Conservation (phyloP, 2,329 filamentous ascomycete genomes). For the Epichloe scottii region DNA sequence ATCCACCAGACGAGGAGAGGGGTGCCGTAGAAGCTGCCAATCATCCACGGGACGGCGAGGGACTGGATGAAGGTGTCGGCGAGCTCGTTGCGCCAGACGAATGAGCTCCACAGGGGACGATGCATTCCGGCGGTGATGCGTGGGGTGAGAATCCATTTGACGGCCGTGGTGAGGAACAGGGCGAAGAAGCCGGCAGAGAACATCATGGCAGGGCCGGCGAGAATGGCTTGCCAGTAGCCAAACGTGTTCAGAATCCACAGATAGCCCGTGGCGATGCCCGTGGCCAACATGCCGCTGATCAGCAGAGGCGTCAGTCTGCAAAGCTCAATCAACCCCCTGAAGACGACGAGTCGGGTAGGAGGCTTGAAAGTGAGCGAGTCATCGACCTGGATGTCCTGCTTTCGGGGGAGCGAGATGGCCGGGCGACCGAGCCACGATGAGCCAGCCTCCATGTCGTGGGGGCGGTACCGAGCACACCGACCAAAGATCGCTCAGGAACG, state of each 20-base stretch:
- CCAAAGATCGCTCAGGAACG: slow-evolving; percentile 8
- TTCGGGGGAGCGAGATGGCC: slow-evolving; percentile 10
- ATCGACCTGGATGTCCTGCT: slow-evolving; percentile 7
- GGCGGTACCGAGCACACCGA: slow-evolving; percentile 11
- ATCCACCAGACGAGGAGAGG: slow-evolving; percentile 10
- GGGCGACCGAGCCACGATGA: slow-evolving; percentile 13
- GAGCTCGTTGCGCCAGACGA: slow-evolving; percentile 27
- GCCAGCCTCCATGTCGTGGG: slow-evolving; percentile 8
- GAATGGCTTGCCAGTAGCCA: slow-evolving; percentile 8
- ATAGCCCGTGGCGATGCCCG: slow-evolving; percentile 2
- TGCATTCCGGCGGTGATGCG: slow-evolving; percentile 8
- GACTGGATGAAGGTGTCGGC: slow-evolving; percentile 46
- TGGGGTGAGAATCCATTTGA: slow-evolving; percentile 11
- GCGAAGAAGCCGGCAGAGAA: slow-evolving; percentile 3
- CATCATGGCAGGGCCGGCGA: slow-evolving; percentile 6
- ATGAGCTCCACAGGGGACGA: slow-evolving; percentile 13
- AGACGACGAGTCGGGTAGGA: slow-evolving; percentile 5
- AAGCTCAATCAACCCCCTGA: slow-evolving; percentile 8
- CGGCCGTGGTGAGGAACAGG: slow-evolving; percentile 6
- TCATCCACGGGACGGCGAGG: slow-evolving; percentile 10
- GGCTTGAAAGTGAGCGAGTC: slow-evolving; percentile 11
- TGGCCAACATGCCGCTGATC: slow-evolving; percentile 3
- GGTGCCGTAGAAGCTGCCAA: slow-evolving; percentile 9
- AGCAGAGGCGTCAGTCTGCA: slow-evolving; percentile 10
- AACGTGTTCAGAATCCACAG: slow-evolving; percentile 7